Conservation (phyloP, 371 early-diverging fungal species). For the Lichtheimia ramosa region DNA sequence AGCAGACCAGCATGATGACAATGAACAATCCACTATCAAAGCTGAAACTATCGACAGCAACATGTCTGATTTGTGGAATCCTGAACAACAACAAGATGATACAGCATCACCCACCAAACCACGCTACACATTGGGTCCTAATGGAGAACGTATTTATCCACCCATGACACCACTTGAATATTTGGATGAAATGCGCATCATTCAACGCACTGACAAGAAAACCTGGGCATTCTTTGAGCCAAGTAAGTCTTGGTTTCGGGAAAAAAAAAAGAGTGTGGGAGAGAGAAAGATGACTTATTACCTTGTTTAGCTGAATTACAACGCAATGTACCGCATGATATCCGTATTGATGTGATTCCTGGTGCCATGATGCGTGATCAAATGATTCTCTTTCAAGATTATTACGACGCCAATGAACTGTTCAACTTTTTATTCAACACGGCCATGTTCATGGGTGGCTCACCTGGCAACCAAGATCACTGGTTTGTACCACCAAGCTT, state of each 20-base stretch:
- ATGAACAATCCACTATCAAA: constrained; percentile 4
- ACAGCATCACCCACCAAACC: background rate
- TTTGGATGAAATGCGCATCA: constrained; percentile 24
- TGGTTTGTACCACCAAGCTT: constrained; percentile 44
- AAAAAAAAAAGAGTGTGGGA: too few species aligned
- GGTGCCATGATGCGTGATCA: constrained; percentile 46
- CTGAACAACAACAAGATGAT: background rate
- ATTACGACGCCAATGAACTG: constrained; percentile 42
- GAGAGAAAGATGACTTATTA: too few species aligned
- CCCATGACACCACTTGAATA: constrained; percentile 44
- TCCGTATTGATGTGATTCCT: constrained; percentile 46
- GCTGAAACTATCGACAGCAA: background rate
- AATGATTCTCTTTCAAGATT: constrained; percentile 50
- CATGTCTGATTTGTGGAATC: background rate
- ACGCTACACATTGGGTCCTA: constrained; percentile 5
- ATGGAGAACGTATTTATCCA: constrained; percentile 22
- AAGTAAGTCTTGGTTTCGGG: constrained; percentile 20
- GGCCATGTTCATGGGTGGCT: constrained; percentile 43
- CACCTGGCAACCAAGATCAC: constrained; percentile 36
- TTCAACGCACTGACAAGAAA: constrained; percentile 14
- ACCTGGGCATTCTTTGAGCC: constrained; percentile 23
- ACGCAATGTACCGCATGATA: constrained; percentile 41
- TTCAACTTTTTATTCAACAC: constrained; percentile 31
- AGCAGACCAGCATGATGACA: background rate
- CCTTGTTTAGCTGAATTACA: constrained; percentile 32